Percentiles rank a stretch among this genome's conserved stretches.
phyloP scores from a whole-genome alignment of 768 basidiomycete species.

The Macrolepiota albuminosa region DNA sequence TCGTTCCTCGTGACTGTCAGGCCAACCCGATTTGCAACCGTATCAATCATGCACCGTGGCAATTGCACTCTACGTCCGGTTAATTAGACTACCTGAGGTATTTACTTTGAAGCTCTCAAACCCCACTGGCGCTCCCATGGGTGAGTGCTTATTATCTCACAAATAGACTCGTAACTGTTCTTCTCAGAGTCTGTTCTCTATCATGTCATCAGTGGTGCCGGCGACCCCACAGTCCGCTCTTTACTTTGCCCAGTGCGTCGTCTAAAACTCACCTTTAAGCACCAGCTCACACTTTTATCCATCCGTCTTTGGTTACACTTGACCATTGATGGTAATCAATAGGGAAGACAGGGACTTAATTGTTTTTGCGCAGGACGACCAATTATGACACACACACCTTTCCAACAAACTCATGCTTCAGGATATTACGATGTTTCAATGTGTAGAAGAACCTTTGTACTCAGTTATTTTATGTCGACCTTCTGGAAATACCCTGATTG shows the following conservation, averaged over 20 bases:
- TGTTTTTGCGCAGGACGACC: neutral
- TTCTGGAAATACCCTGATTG: neutral
- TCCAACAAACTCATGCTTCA: neutral
- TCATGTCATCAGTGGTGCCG: neutral
- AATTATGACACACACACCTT: neutral
- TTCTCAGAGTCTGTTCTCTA: neutral
- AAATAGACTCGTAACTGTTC: neutral
- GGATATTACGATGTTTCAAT: neutral
- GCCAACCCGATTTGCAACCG: too few relatives aligned
- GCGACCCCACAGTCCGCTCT: neutral
- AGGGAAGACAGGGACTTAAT: neutral
- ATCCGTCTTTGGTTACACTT: neutral
- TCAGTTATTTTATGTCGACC: neutral
- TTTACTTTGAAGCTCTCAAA: too few relatives aligned
- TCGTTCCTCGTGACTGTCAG: too few relatives aligned
- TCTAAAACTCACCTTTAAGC: neutral
- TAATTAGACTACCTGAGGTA: too few relatives aligned
- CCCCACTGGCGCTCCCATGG: too few relatives aligned
- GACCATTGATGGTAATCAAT: neutral
- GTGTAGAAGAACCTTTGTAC: neutral
- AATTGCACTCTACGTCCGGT: too few relatives aligned
- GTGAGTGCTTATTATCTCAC: too few relatives aligned
- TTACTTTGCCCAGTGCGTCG: neutral
- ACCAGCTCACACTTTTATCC: neutral
- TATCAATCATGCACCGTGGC: too few relatives aligned